Percentiles rank a stretch among this genome's conserved stretches.
Conservation (phyloP, 2,329 filamentous ascomycete species). For the Pseudogymnoascus sp. region DNA sequence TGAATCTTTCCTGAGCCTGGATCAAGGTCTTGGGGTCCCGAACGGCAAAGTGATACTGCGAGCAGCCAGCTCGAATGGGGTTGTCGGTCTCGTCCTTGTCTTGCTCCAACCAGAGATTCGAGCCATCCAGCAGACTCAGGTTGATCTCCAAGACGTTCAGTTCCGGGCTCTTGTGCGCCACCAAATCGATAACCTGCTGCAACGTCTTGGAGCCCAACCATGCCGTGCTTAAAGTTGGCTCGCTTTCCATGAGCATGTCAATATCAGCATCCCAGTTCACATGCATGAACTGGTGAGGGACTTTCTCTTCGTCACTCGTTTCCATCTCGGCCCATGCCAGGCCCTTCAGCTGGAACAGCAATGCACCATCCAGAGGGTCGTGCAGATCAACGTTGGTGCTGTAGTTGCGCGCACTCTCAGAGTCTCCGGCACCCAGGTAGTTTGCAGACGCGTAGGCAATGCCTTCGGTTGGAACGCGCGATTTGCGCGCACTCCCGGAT, state of each 20-base stretch:
- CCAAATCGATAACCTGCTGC: constrained; percentile 26
- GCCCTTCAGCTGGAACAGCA: constrained; percentile 19
- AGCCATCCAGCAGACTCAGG: constrained; percentile 18
- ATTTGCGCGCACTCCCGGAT: constrained; percentile 7
- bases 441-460: constrained; percentile 8
- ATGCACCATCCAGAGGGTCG: constrained; percentile 14
- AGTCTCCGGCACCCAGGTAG: constrained; percentile 11
- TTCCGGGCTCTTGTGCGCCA: constrained; percentile 30
- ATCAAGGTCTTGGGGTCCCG: constrained; percentile 13
- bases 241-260: constrained; percentile 13
- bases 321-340: constrained; percentile 16
- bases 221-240: neutral
- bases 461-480: constrained; percentile 6
- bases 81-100: neutral
- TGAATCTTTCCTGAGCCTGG: constrained; percentile 11
- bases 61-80: constrained; percentile 13
- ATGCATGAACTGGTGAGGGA: constrained; percentile 9
- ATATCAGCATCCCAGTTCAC: constrained; percentile 21
- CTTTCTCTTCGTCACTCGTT: neutral
- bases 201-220: neutral
- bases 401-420: constrained; percentile 13
- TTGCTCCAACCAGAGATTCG: constrained; percentile 25
- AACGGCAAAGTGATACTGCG: constrained; percentile 14
- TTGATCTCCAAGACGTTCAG: constrained; percentile 30
- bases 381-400: constrained; percentile 13